Conservation (phyloP, 768 basidiomycete species). For the Suillus weaverae region DNA sequence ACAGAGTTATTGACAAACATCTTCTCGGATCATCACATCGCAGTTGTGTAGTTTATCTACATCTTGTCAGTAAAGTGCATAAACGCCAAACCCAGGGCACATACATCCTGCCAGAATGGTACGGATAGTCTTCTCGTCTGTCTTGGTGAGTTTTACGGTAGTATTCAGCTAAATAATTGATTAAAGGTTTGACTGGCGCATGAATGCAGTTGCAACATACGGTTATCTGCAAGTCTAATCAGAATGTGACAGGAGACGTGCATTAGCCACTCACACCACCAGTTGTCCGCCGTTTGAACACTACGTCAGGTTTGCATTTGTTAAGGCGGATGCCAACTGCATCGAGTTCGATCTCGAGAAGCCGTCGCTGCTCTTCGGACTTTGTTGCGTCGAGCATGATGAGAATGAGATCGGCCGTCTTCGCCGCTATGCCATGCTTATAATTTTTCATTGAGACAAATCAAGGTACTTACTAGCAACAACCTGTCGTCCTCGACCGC, state of each 20-base stretch:
- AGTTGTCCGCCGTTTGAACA: slow-evolving; percentile 91
- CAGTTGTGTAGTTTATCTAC: slow-evolving; percentile 89
- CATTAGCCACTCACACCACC: slow-evolving; percentile 67
- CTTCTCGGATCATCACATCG: slow-evolving; percentile 98
- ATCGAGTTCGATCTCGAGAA: slow-evolving; percentile 92
- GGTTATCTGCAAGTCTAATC: slow-evolving; percentile 57
- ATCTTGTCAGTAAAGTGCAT: slow-evolving; percentile 9
- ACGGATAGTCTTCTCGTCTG: slow-evolving; percentile 92
- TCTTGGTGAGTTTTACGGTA: slow-evolving; percentile 92
- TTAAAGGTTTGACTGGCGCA: not conserved
- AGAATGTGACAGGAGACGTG: slow-evolving; percentile 10
- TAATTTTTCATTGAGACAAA: slow-evolving; percentile 3
- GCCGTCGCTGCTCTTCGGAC: slow-evolving; percentile 83
- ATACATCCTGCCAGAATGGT: slow-evolving; percentile 87
- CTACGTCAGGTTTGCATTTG: slow-evolving; percentile 86
- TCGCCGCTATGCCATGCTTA: slow-evolving; percentile 52
- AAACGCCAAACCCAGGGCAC: slow-evolving; percentile 18
- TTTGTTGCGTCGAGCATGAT: slow-evolving; percentile 94
- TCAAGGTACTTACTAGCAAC: slow-evolving; percentile 65
- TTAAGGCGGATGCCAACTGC: slow-evolving; percentile 96
- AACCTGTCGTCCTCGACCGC: slow-evolving; percentile 94
- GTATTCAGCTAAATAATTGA: slow-evolving; percentile 60
- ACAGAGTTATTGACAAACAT: slow-evolving; percentile 51
- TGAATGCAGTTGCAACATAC: slow-evolving; percentile 35
- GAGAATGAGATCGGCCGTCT: slow-evolving; percentile 91